Percentiles rank a stretch among this genome's conserved stretches.
Conservation (phyloP, 2,329 filamentous ascomycete genomes). For the Xylariomycetidae sp. region DNA sequence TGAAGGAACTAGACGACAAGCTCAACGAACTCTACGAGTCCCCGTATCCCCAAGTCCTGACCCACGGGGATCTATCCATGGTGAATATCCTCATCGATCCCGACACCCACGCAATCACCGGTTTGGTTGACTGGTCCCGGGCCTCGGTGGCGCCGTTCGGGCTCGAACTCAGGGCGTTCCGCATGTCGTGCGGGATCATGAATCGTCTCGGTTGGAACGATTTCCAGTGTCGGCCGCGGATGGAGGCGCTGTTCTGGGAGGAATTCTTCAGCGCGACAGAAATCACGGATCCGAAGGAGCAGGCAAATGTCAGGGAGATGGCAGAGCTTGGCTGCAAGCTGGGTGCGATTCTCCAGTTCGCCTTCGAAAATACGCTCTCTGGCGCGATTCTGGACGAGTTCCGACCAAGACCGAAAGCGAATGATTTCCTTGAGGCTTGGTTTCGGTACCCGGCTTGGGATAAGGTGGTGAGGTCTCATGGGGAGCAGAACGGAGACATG, state of each 20-base stretch:
- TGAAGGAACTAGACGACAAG: neutral
- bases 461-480: too few relatives aligned
- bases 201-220: neutral
- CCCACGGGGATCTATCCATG: constrained; percentile 23
- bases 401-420: too few relatives aligned
- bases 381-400: too few relatives aligned
- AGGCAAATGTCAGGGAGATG: neutral
- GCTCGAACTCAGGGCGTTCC: constrained; percentile 21
- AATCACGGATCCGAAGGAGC: neutral
- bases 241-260: neutral
- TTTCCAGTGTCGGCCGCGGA: neutral
- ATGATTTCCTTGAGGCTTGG: too few relatives aligned
- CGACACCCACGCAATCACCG: constrained; percentile 21
- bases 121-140: constrained; percentile 27
- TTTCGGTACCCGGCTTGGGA: too few relatives aligned
- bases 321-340: constrained; percentile 1
- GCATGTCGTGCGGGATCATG: neutral
- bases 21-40: constrained; percentile 8
- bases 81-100: constrained; percentile 25
- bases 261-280: neutral
- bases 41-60: constrained; percentile 16
- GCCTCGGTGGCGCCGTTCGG: constrained; percentile 24
- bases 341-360: neutral
- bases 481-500: too few relatives aligned
- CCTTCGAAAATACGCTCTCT: constrained; percentile 1